A percentile compares a stretch with the other conserved stretches of the same genome.
Conservation (phyloP, 2,329 filamentous ascomycete genomes). For the Acrocalymma vagum region DNA sequence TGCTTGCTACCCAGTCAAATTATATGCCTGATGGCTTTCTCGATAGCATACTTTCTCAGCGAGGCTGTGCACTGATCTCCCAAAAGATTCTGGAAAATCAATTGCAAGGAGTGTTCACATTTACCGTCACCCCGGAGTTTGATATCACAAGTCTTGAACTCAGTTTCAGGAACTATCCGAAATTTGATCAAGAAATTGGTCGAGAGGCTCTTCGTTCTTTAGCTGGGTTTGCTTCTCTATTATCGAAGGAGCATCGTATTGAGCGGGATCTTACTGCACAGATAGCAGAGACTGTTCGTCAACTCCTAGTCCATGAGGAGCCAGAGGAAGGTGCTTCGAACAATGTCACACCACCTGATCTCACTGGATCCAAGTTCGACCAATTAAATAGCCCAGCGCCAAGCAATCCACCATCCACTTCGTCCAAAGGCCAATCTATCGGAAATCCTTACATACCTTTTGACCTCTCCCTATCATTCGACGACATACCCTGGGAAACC, state of each 20-base stretch:
- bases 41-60: conserved; percentile 27
- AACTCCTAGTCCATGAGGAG: conserved; percentile 14
- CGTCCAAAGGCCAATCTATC: too few relatives aligned
- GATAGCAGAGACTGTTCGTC: conserved; percentile 16
- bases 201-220: conserved; percentile 20
- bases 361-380: too few relatives aligned
- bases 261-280: conserved; percentile 22
- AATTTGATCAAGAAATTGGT: conserved; percentile 18
- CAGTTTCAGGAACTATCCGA: conserved; percentile 16
- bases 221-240: conserved; percentile 6
- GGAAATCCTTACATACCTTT: conserved; percentile 16
- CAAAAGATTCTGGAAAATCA: conserved; percentile 20
- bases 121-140: conserved; percentile 17
- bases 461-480: conserved; percentile 2
- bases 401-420: background rate
- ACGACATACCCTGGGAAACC: conserved; percentile 12
- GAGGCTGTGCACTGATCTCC: conserved; percentile 28
- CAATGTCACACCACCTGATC: background rate
- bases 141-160: conserved; percentile 12
- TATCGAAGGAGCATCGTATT: conserved; percentile 10
- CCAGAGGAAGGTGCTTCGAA: background rate
- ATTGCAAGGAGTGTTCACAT: conserved; percentile 21
- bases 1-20: conserved; percentile 27
- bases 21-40: conserved; percentile 28
- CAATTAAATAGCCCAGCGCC: background rate